Evolutionary conservation across 148 eudicot genomes (phyloP), one percentile per base, ranked within the genome.

Genomic region (Vaccinium myrtillus): DNA sequence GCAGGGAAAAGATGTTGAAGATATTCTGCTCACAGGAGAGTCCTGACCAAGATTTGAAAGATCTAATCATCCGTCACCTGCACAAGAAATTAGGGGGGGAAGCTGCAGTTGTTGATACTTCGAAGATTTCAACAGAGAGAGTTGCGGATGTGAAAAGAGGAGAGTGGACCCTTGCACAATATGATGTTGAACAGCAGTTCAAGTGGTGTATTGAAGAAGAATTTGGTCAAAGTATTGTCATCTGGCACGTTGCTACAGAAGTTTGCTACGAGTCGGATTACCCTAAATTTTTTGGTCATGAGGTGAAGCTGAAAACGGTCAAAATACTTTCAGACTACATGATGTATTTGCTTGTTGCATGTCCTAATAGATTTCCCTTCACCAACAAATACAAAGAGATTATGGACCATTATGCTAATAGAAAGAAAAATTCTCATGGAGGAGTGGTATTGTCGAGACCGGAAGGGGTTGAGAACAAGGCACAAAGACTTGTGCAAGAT

Each of bases 241-340:
- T 78, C 16, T 78, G 81, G 81, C 81, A 78, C 46, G 2, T 78
- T 53, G 81, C 63, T 27, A 78, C 81, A 2, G 46, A 78, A 0
- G 16, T 78, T 21, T 78, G 19, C 63, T 78, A 53, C 5, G 12
- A 78, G 1, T 14, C 36, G 0, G 63, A 7, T 8, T 32, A 32
- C 36, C 1, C 54, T 32, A 76, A 48, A 48, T 8, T 8, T 53
- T 1, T 16, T 30, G 19, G 32, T 5, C 11, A 48, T 0, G 7
- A 56, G 21, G 61, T 15, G 61, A 56, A 56, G 21, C 1, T 56
- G 61, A 0, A 56, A 56, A 15, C 5, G 36, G 36, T 1, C 36
- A 32, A 32, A 32, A 32, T 32, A 32, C 36, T 32, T 32, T 32
- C 36, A 32, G 36, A 32, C 36, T 32, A 32, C 36, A 32, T 32